Percentiles rank a stretch among this genome's conserved stretches.
Conservation (phyloP, 352 stramenopile species). For the Phytophthora uliginosa region DNA sequence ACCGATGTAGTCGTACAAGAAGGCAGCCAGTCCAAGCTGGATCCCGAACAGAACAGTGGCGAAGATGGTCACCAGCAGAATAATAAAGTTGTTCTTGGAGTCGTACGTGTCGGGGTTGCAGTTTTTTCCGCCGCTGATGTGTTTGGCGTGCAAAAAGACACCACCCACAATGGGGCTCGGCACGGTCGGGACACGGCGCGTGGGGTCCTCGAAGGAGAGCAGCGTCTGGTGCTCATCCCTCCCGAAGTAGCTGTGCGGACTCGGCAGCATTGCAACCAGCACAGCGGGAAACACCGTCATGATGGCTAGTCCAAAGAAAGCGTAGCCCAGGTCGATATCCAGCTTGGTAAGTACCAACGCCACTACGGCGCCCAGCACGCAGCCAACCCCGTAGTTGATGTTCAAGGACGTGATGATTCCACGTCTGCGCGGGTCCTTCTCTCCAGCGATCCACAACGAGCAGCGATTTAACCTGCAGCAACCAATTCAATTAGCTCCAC, state of each 20-base stretch:
- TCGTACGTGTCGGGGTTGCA: conserved; percentile 88
- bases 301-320: conserved; percentile 67
- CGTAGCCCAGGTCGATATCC: conserved; percentile 59
- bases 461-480: conserved; percentile 67
- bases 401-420: conserved; percentile 83
- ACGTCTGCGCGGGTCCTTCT: conserved; percentile 75
- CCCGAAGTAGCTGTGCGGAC: conserved; percentile 52
- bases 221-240: conserved; percentile 74
- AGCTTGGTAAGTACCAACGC: conserved; percentile 63
- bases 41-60: conserved; percentile 81
- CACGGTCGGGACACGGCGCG: conserved; percentile 78
- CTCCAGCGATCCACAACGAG: conserved; percentile 73
- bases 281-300: conserved; percentile 52
- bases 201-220: conserved; percentile 77
- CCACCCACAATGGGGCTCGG: conserved; percentile 83
- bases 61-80: conserved; percentile 87
- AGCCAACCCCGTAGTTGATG: conserved; percentile 72
- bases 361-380: conserved; percentile 61
- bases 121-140: conserved; percentile 76
- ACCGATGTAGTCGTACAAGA: conserved; percentile 85
- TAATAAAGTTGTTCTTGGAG: conserved; percentile 86
- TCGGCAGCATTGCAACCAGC: conserved; percentile 53
- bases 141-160: conserved; percentile 86
- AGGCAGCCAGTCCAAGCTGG: conserved; percentile 79
- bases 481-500: conserved; percentile 3